Base-by-base conservation (phyloP, 495 filamentous ascomycete genomes). In the Podospora comata region DNA sequence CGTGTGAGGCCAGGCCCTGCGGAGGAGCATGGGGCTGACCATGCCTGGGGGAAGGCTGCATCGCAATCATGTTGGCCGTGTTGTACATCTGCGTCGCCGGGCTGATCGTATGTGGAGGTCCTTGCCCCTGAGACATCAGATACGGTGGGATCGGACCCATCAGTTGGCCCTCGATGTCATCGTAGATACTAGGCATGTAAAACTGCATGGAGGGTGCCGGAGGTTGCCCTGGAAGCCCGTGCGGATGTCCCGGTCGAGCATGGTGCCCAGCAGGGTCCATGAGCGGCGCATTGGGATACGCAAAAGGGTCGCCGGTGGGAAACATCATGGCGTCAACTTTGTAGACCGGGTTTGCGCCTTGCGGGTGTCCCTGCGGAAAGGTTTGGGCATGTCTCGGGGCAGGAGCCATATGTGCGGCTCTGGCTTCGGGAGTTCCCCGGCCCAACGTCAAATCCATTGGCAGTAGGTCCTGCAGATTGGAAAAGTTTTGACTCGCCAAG, bases 291-390 rank as follows among this genome's bases (percentile, higher is more conserved):
- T 89, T 91, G 4, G 93, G 91, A 76, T 97, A 98, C 0, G 89
- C 92, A 67, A 97, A 94, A 0, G 94, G 92, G 74, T 98, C 93
- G 27, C 87, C 85, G 0, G 93, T 92, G 1, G 93, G 90, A 70
- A 97, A 98, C 92, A 97, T 97, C 78, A 97, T 90, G 13, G 90
- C 86, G 76, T 89, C 90, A 19, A 97, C 83, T 75, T 95, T 91
- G 16, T 90, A 85, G 23, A 96, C 67, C 55, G 82, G 78, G 73
- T 84, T 83, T 58, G 76, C 76, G 68, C 75, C 72, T 26, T 73
- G 64, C 23, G 73, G 66, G 64, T 81, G 77, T 56, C 70, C 75
- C 62, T 75, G 67, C 19, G 66, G 72, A 61, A 71, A 75, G 18
- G 70, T 62, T 5, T 60, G 67, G 2, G 60, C 26, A 9, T 74